Conservation (phyloP, 2,329 filamentous ascomycete species). For the Botrytis cinerea region DNA sequence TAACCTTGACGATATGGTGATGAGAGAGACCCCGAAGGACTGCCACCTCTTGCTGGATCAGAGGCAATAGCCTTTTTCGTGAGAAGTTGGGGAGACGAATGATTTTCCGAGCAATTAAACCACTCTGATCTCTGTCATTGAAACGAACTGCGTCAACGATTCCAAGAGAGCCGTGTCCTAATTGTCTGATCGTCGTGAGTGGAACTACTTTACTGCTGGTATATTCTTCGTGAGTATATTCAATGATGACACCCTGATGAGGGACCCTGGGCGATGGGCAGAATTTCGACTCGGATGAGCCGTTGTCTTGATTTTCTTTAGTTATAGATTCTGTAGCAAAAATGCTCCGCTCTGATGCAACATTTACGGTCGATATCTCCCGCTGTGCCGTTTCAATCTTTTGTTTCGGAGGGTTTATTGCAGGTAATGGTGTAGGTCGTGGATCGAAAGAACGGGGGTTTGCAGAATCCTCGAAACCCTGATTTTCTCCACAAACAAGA, state of each 20-base stretch:
- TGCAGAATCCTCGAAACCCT: neutral
- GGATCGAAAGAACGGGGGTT: too few relatives aligned
- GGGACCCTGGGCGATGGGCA: neutral
- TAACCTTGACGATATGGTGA: constrained; percentile 27
- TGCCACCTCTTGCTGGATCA: constrained; percentile 29
- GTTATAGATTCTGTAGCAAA: neutral
- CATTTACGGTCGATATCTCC: neutral
- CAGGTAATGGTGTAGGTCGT: neutral
- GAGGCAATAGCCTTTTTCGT: constrained; percentile 27
- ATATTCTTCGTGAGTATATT: constrained; percentile 27
- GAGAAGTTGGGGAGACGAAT: constrained; percentile 27
- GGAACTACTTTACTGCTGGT: constrained; percentile 24
- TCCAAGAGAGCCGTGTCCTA: constrained; percentile 30
- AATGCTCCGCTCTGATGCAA: neutral
- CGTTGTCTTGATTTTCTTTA: neutral
- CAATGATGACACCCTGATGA: neutral
- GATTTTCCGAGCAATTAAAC: constrained; percentile 28
- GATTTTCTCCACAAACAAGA: neutral
- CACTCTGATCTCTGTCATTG: neutral
- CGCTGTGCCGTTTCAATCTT: neutral
- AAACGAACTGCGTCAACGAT: constrained; percentile 28
- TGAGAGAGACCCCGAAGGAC: constrained; percentile 28
- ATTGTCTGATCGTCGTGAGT: constrained; percentile 25
- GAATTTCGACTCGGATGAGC: neutral
- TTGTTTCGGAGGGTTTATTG: neutral